Evolutionary conservation across 2,329 filamentous ascomycete genomes (phyloP).

Genomic region (Penicillium psychrosexuale): DNA sequence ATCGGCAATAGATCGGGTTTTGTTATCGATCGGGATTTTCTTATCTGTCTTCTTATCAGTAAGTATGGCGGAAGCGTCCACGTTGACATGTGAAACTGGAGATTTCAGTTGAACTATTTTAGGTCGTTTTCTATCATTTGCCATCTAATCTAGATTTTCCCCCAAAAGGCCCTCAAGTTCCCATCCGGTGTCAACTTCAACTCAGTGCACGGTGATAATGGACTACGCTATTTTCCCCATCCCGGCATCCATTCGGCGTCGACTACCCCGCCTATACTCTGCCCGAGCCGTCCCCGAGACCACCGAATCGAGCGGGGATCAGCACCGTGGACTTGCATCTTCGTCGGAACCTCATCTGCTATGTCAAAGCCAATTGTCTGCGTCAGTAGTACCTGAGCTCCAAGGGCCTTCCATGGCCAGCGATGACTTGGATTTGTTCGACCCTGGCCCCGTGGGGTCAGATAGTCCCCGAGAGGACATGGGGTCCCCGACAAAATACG

Average conservation of each 20-base stretch:
- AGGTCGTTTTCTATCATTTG: background rate
- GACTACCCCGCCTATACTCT: conserved; percentile 24
- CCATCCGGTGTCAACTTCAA: background rate
- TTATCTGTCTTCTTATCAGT: background rate
- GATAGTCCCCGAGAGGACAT: conserved; percentile 10
- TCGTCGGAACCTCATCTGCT: conserved; percentile 20
- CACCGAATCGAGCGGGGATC: conserved; percentile 5
- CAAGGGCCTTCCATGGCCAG: conserved; percentile 22
- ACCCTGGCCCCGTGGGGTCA: conserved; percentile 15
- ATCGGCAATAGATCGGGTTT: background rate
- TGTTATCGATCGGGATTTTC: background rate
- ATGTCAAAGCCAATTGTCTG: background rate
- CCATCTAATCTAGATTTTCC: background rate
- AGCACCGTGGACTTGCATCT: conserved; percentile 7
- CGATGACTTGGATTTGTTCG: conserved; percentile 18
- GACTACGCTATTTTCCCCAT: conserved; percentile 24
- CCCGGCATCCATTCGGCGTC: conserved; percentile 30
- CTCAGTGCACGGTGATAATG: conserved; percentile 7
- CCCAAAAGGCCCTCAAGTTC: background rate
- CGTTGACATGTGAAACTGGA: background rate
- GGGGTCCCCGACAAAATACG: conserved; percentile 23
- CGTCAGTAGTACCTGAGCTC: background rate
- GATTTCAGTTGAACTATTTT: background rate
- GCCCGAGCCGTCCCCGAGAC: conserved; percentile 12
- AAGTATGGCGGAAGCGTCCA: background rate